Percentiles rank a stretch among this genome's conserved stretches.
These are phyloP conservation scores for Tolypocladium tundrense DNA, from an alignment of 2,329 filamentous ascomycete species.

Conservation along the genomic window DNA sequence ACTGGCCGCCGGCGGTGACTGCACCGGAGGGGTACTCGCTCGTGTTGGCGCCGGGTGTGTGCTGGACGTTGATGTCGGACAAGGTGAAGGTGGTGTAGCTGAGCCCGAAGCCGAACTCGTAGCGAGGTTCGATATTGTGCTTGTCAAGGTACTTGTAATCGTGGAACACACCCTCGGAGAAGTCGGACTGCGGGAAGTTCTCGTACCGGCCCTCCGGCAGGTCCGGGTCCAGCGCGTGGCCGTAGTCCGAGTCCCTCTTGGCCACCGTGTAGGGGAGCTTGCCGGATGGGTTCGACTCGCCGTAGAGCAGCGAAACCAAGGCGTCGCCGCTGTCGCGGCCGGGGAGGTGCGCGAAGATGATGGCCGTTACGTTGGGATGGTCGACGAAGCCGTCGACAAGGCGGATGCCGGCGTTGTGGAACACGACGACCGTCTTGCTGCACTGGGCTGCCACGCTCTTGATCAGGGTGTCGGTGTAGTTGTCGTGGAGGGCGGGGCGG, in stretches of 20 bases:
- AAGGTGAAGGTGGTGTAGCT: constrained; percentile 45
- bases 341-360: constrained; percentile 54
- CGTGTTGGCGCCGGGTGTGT: constrained; percentile 9
- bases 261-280: constrained; percentile 54
- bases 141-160: constrained; percentile 47
- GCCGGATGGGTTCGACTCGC: constrained; percentile 44
- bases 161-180: constrained; percentile 38
- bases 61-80: constrained; percentile 27
- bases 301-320: constrained; percentile 46
- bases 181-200: constrained; percentile 40
- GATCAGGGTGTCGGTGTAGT: constrained; percentile 50
- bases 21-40: constrained; percentile 26
- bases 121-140: constrained; percentile 35
- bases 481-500: constrained; percentile 51
- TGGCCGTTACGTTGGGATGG: constrained; percentile 52
- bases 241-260: constrained; percentile 45
- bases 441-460: constrained; percentile 47
- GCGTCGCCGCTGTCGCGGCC: constrained; percentile 52
- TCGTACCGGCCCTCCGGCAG: constrained; percentile 39
- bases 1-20: constrained; percentile 31
- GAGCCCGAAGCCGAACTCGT: constrained; percentile 46
- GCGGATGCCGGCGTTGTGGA: constrained; percentile 54
- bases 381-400: constrained; percentile 52
- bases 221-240: constrained; percentile 27
- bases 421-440: constrained; percentile 51